These are phyloP conservation scores for Ceratopteris richardii DNA, from an alignment of 75 land plant species.

Conservation along the genomic window DNA sequence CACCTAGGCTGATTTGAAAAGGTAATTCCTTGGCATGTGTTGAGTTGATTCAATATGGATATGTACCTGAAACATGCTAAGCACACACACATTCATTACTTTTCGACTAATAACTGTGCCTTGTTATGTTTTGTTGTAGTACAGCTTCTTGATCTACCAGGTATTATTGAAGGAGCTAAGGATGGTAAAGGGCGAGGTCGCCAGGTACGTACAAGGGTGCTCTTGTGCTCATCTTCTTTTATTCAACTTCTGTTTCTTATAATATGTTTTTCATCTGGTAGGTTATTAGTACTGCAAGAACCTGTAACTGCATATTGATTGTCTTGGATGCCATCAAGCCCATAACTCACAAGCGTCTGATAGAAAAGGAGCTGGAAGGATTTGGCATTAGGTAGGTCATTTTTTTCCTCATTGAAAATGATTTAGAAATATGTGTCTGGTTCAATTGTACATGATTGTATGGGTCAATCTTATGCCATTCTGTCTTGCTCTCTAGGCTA, in stretches of 20 bases:
- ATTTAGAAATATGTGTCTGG: not conserved
- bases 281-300: conserved; percentile 99
- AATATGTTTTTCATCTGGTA: conserved; percentile 14
- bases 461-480: no score
- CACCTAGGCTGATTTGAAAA: no score
- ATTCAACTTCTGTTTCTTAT: not conserved
- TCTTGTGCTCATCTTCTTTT: not conserved
- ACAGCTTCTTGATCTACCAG: conserved; percentile 98
- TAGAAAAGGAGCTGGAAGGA: conserved; percentile 99
- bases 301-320: conserved; percentile 95
- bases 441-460: no score
- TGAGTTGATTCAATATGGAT: no score
- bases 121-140: conserved; percentile 5
- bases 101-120: no score
- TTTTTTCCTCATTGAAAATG: conserved; percentile 3
- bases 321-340: conserved; percentile 99
- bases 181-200: conserved; percentile 99
- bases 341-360: conserved; percentile 98
- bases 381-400: conserved; percentile 86
- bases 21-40: no score
- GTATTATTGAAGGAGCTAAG: conserved; percentile 99
- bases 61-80: no score
- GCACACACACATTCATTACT: no score
- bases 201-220: conserved; percentile 50
- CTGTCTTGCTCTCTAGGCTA: conserved; percentile 75